Evolutionary conservation across 75 land plant species (phyloP).

Genomic region (Larix kaempferi): DNA sequence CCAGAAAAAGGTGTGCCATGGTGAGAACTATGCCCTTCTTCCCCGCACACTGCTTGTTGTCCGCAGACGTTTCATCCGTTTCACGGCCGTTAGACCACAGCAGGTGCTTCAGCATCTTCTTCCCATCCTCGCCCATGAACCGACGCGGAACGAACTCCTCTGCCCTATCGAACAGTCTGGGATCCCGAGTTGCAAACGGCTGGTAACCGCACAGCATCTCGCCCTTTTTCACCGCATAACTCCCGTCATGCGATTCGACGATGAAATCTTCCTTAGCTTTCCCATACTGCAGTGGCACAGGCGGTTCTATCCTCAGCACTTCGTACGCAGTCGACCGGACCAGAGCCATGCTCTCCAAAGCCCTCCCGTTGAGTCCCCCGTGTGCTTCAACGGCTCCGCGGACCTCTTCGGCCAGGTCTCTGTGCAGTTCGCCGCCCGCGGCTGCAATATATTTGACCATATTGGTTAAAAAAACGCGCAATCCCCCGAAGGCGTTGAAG

Average conservation of each 20-base stretch:
- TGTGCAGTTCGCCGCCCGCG: conserved; percentile 17
- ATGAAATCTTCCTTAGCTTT: conserved; percentile 35
- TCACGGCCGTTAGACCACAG: conserved; percentile 74
- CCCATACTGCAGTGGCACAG: conserved; percentile 42
- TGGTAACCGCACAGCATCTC: conserved; percentile 57
- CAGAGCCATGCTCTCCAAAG: conserved; percentile 28
- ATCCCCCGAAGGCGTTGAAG: conserved; percentile 73
- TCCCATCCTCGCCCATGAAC: conserved; percentile 58
- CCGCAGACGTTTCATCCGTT: conserved; percentile 34
- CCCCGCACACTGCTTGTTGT: conserved; percentile 70
- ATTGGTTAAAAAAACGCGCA: conserved; percentile 47
- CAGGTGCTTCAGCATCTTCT: conserved; percentile 49
- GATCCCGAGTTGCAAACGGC: conserved; percentile 41
- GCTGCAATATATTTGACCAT: conserved; percentile 20
- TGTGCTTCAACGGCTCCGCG: conserved; percentile 13
- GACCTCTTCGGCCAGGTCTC: conserved; percentile 22
- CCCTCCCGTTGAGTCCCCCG: conserved; percentile 30
- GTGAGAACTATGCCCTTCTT: conserved; percentile 49
- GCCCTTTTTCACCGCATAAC: conserved; percentile 37
- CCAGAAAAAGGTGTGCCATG: conserved; percentile 41
- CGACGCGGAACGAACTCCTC: conserved; percentile 27
- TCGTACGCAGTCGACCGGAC: conserved; percentile 38
- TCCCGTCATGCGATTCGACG: conserved; percentile 29
- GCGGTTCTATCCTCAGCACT: conserved; percentile 32
- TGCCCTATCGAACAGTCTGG: conserved; percentile 29